Percentiles rank a stretch among this genome's conserved stretches.
Evolutionary conservation across 2,329 filamentous ascomycete genomes (phyloP).

Genomic region (Phialophora verrucosa): DNA sequence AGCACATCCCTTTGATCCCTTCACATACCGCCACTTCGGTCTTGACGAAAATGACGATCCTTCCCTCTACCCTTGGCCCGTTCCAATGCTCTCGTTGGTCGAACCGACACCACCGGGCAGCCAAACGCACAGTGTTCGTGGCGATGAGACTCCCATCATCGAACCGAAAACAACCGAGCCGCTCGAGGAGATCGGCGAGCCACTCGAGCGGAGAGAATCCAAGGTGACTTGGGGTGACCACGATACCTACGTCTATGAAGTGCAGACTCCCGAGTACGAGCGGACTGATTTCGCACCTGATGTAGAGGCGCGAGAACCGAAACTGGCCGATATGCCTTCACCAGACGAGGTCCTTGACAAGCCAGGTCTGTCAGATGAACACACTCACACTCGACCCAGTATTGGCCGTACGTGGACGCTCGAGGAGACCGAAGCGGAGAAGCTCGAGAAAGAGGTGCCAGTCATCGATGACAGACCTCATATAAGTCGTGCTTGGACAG

Average conservation of each 20-base stretch:
- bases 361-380: neutral
- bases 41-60: slow-evolving; percentile 36
- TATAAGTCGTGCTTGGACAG: slow-evolving; percentile 31
- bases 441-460: slow-evolving; percentile 30
- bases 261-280: slow-evolving; percentile 61
- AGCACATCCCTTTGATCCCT: slow-evolving; percentile 34
- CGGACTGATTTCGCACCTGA: slow-evolving; percentile 41
- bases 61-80: slow-evolving; percentile 47
- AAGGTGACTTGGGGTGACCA: slow-evolving; percentile 72
- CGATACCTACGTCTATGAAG: slow-evolving; percentile 67
- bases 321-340: slow-evolving; percentile 55
- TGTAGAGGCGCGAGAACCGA: slow-evolving; percentile 26
- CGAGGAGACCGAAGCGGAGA: slow-evolving; percentile 30
- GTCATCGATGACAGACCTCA: slow-evolving; percentile 29
- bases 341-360: slow-evolving; percentile 58
- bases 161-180: slow-evolving; percentile 37
- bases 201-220: slow-evolving; percentile 53
- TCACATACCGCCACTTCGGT: slow-evolving; percentile 38
- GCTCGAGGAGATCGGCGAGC: slow-evolving; percentile 52
- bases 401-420: slow-evolving; percentile 34
- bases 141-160: slow-evolving; percentile 42
- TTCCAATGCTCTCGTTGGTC: slow-evolving; percentile 63
- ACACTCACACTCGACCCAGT: slow-evolving; percentile 17
- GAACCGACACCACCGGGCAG: slow-evolving; percentile 60
- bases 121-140: slow-evolving; percentile 41